Evolutionary conservation across 768 basidiomycete genomes (phyloP).

Genomic region (Tricholoma matsutake): DNA sequence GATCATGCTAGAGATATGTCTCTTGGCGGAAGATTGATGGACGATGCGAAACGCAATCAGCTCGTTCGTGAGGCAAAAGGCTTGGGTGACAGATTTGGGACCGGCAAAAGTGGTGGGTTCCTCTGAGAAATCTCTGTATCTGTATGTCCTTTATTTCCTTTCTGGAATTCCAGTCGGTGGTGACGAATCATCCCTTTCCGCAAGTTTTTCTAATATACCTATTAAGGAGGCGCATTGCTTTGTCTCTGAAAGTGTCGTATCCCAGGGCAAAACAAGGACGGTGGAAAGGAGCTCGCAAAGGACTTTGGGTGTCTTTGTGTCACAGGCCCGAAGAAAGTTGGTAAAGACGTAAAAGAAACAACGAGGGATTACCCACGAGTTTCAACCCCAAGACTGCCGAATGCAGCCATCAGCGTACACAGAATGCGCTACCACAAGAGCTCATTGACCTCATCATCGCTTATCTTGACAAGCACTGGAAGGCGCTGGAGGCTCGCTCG

Average conservation of each 20-base stretch:
- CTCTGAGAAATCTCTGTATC: constrained; percentile 26
- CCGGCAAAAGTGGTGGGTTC: constrained; percentile 69
- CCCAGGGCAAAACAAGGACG: not conserved
- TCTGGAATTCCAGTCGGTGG: not conserved
- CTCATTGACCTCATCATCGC: not conserved
- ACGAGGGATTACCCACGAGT: too few species aligned
- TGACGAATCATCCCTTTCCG: not conserved
- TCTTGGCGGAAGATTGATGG: constrained; percentile 84
- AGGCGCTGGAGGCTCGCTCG: too few species aligned
- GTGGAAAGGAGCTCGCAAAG: not conserved
- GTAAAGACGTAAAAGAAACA: too few species aligned
- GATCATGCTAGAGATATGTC: constrained; percentile 91
- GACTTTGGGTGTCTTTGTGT: too few species aligned
- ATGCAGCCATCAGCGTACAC: too few species aligned
- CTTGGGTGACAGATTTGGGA: constrained; percentile 81
- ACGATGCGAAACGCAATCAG: constrained; percentile 74
- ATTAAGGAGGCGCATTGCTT: not conserved
- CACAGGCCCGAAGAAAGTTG: not conserved
- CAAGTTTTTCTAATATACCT: not conserved
- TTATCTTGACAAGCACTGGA: not conserved
- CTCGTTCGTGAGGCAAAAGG: constrained; percentile 79
- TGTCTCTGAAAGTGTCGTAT: not conserved
- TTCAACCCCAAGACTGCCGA: too few species aligned
- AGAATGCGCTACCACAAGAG: not conserved
- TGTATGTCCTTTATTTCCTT: not conserved